A percentile compares a stretch with the other conserved stretches of the same genome.
phyloP scores from a whole-genome alignment of 208 protist species.

The Leishmania guyanensis region DNA sequence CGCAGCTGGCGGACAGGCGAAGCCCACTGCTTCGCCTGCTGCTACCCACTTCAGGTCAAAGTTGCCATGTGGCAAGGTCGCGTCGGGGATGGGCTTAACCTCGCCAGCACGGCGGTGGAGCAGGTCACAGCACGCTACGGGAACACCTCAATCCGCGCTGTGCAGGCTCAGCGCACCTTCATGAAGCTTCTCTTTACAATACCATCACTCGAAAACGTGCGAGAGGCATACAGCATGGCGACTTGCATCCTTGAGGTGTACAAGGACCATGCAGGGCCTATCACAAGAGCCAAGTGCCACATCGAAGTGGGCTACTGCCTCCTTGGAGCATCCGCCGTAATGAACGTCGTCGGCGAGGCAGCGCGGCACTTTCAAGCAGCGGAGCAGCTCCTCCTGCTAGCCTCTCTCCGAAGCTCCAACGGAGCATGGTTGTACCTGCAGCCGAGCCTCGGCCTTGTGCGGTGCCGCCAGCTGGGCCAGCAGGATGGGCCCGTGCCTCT shows the following conservation, averaged over 20 bases:
- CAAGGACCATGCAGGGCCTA: constrained; percentile 46
- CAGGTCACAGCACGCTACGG: constrained; percentile 28
- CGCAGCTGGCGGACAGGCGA: constrained; percentile 46
- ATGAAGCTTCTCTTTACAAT: constrained; percentile 40
- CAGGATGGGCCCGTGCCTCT: constrained; percentile 27
- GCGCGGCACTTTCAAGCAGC: constrained; percentile 51
- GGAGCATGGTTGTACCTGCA: constrained; percentile 69
- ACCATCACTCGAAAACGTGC: constrained; percentile 40
- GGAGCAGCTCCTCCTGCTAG: constrained; percentile 45
- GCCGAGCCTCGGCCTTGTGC: constrained; percentile 57
- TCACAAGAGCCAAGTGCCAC: constrained; percentile 59
- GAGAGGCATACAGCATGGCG: constrained; percentile 42
- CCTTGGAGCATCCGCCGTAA: constrained; percentile 31
- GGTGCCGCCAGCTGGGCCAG: constrained; percentile 41
- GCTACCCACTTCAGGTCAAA: constrained; percentile 62
- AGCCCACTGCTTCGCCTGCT: constrained; percentile 63
- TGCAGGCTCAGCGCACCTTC: constrained; percentile 40
- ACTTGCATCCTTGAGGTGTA: constrained; percentile 42
- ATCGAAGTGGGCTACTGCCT: constrained; percentile 80
- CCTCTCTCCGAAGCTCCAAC: constrained; percentile 36
- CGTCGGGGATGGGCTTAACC: constrained; percentile 46
- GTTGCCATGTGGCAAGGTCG: constrained; percentile 62
- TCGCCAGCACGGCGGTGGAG: constrained; percentile 44
- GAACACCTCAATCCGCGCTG: constrained; percentile 40
- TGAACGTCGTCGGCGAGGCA: constrained; percentile 43